phyloP scores from a whole-genome alignment of 2,329 filamentous ascomycete species.

The Daldinia sp. region DNA sequence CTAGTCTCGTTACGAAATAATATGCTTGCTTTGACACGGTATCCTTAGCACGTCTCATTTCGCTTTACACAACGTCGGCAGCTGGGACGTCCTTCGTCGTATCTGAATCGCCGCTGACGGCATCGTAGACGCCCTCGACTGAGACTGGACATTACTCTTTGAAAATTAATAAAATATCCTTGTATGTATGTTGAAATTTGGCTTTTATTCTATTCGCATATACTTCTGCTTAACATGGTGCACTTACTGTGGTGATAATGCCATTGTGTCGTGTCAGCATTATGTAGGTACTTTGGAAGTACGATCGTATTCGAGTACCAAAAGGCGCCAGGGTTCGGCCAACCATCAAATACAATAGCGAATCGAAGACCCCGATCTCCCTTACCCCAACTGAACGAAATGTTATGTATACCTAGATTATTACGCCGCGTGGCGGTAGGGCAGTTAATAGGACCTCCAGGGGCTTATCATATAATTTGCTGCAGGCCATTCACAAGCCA shows the following conservation, averaged over 20 bases:
- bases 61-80: slow-evolving; percentile 51
- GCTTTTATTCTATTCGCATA: background rate
- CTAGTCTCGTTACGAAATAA: slow-evolving; percentile 50
- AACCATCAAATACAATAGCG: too few relatives aligned
- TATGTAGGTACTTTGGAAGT: too few relatives aligned
- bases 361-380: too few relatives aligned
- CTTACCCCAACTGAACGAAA: background rate
- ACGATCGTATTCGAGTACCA: too few relatives aligned
- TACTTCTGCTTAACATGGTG: too few relatives aligned
- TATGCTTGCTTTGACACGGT: slow-evolving; percentile 50
- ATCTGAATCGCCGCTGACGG: slow-evolving; percentile 39
- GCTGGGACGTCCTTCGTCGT: slow-evolving; percentile 48
- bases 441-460: background rate
- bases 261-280: too few relatives aligned
- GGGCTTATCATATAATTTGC: background rate
- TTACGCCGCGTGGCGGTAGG: background rate
- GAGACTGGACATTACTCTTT: slow-evolving; percentile 23
- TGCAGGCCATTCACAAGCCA: background rate
- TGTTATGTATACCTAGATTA: background rate
- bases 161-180: too few relatives aligned
- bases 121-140: slow-evolving; percentile 33
- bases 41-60: slow-evolving; percentile 50
- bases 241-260: too few relatives aligned
- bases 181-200: too few relatives aligned
- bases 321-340: too few relatives aligned